Percentiles rank a stretch among this genome's conserved stretches.
Evolutionary conservation across 345 rosid genomes (phyloP).

Genomic region (Angophora floribunda): DNA sequence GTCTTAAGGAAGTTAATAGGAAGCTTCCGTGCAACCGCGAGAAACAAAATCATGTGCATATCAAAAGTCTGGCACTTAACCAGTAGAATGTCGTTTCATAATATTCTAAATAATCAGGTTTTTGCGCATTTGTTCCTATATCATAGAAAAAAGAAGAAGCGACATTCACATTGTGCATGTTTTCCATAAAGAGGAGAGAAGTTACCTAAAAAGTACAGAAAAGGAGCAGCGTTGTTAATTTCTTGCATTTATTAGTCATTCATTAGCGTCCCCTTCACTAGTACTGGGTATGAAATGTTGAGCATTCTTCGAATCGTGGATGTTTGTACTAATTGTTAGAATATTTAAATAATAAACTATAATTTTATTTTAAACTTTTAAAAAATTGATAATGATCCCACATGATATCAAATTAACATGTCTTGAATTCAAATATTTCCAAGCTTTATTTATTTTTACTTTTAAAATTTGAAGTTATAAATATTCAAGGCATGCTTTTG

Average conservation of each 20-base stretch:
- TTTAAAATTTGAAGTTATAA: too few relatives aligned
- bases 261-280: neutral
- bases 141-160: neutral
- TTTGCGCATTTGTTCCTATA: neutral
- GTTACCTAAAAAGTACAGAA: neutral
- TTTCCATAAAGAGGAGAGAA: neutral
- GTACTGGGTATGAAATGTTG: neutral
- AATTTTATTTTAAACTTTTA: too few relatives aligned
- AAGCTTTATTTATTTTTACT: too few relatives aligned
- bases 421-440: too few relatives aligned
- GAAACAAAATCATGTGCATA: neutral
- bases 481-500: neutral
- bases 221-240: neutral
- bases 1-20: neutral
- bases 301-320: too few relatives aligned
- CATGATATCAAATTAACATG: too few relatives aligned
- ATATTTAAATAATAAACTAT: too few relatives aligned
- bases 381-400: too few relatives aligned
- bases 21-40: neutral
- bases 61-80: neutral
- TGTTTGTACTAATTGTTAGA: too few relatives aligned
- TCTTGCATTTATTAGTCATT: neutral
- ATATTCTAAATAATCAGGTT: neutral
- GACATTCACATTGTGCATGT: neutral
- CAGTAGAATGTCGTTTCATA: neutral